Evolutionary conservation across 352 stramenopile species (phyloP).

Genomic region (Globisporangium mamillatum): DNA sequence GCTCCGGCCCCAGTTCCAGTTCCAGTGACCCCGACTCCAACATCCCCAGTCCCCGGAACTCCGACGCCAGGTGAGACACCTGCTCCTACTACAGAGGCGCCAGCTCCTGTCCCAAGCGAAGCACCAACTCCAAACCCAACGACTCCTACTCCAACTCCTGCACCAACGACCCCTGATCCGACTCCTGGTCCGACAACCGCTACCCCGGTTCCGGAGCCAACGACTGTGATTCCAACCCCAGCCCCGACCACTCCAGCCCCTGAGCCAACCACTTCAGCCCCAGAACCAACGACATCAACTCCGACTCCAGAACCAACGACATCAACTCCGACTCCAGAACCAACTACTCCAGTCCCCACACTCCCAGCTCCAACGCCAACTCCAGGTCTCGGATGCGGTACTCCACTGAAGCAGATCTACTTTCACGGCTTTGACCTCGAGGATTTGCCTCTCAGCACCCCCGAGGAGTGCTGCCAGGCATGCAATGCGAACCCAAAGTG

Average conservation of each 20-base stretch:
- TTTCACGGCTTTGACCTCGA: no score
- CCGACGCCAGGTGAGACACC: background rate
- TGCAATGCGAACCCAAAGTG: no score
- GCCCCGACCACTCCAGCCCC: background rate
- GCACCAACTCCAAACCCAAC: background rate
- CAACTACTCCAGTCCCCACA: background rate
- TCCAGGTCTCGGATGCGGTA: background rate
- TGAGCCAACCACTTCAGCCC: background rate
- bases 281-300: background rate
- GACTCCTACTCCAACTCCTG: background rate
- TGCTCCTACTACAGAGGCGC: background rate
- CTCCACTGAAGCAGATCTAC: no score
- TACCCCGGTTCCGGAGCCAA: background rate
- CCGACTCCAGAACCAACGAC: background rate
- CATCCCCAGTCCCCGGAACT: background rate
- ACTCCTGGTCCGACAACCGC: background rate
- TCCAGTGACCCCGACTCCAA: background rate
- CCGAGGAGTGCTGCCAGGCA: no score
- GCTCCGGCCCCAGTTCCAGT: background rate
- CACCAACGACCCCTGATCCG: background rate
- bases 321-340: background rate
- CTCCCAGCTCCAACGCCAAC: background rate
- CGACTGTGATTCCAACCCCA: no score
- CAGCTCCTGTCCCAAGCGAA: no score
- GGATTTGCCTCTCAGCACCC: no score